Evolutionary conservation across 805 yeast genomes (phyloP), one percentile per base, ranked within the genome.

Genomic region (Pichia rugopelliculosa): DNA sequence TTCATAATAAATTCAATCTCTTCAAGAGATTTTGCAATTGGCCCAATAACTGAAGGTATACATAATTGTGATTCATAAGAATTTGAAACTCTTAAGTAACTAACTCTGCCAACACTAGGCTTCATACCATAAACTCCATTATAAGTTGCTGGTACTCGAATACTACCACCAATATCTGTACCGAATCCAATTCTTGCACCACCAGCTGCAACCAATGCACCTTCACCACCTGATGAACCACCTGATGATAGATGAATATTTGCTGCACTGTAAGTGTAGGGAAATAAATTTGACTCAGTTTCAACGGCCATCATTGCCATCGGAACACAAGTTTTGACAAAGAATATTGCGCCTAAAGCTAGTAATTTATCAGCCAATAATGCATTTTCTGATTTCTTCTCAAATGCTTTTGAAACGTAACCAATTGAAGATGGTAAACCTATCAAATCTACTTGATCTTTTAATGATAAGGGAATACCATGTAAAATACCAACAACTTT

Each of bases 151-250:
- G 87, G 86, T 17, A 71, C 70, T 45, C 87, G 67, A 40, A 81
- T 74, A 36, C 58, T 54, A 23, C 74, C 48, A 69, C 85, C 85
- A 51, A 80, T 77, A 56, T 80, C 85, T 8, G 82, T 75, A 12
- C 86, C 85, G 42, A 79, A 65, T 3, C 84, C 88, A 36, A 79
- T 53, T 3, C 75, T 72, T 12, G 83, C 73, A 9, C 80, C 85
- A 41, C 74, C 73, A 58, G 76, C 69, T 1, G 75, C 80, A 36
- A 78, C 70, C 43, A 77, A 58, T 0, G 84, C 75, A 45, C 83
- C 82, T 59, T 80, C 86, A 43, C 87, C 87, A 21, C 82, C 80
- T 2, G 84, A 76, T 2, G 82, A 76, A 13, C 87, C 87, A 46
- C 86, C 86, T 1, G 79, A 71, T 10, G 80, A 71, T 50, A 79